These are phyloP conservation scores for Phytophthora pistaciae DNA, from an alignment of 352 stramenopile species.

Conservation along the genomic window DNA sequence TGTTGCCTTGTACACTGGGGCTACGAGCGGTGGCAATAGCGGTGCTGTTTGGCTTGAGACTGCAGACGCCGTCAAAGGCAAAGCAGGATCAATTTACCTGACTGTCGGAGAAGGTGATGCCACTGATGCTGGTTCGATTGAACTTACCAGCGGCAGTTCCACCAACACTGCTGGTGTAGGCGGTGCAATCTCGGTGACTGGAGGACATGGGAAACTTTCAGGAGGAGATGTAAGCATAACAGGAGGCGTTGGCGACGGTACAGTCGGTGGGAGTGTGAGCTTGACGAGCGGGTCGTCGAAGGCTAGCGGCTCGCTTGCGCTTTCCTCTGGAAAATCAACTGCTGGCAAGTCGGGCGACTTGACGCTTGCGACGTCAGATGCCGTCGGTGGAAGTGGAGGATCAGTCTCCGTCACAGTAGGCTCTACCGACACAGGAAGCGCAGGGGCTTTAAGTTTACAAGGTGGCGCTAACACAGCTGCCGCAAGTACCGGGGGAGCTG, in stretches of 20 bases:
- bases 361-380: conserved; percentile 18
- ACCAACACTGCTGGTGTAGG: conserved; percentile 15
- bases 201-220: conserved; percentile 15
- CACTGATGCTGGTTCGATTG: conserved; percentile 13
- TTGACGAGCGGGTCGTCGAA: conserved; percentile 33
- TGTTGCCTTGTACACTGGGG: conserved; percentile 34
- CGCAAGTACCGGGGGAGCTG: conserved; percentile 23
- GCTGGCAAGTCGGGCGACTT: conserved; percentile 26
- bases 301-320: conserved; percentile 28
- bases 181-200: conserved; percentile 23
- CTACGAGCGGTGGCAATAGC: conserved; percentile 25
- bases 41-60: conserved; percentile 41
- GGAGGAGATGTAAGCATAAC: conserved; percentile 23
- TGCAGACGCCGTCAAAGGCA: conserved; percentile 29
- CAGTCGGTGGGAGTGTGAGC: conserved; percentile 29
- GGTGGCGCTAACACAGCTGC: conserved; percentile 21
- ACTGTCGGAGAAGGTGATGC: conserved; percentile 20
- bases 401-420: conserved; percentile 29
- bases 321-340: conserved; percentile 25
- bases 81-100: conserved; percentile 30
- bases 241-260: conserved; percentile 24
- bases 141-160: conserved; percentile 11
- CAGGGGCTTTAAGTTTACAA: conserved; percentile 24
- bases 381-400: conserved; percentile 22
- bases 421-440: conserved; percentile 10